Conservation (phyloP, 805 yeast genomes). For the Clavispora asparagi region DNA sequence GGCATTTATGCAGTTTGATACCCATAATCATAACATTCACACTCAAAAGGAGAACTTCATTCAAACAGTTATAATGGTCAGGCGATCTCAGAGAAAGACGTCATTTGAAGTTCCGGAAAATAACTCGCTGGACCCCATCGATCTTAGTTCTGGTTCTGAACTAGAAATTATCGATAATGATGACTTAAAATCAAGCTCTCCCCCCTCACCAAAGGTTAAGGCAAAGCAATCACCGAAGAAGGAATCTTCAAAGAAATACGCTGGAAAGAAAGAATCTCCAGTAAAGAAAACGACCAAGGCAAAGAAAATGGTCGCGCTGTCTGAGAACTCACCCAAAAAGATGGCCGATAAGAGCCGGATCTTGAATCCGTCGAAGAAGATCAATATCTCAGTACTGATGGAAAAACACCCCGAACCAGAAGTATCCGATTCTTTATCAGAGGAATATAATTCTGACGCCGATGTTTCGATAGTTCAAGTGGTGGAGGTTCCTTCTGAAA, state of each 20-base stretch:
- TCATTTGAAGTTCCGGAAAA: no score
- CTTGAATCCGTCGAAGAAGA: not conserved
- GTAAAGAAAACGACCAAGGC: not conserved
- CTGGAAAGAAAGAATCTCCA: no score
- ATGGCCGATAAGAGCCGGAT: not conserved
- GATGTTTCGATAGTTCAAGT: constrained; percentile 5
- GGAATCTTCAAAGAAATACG: no score
- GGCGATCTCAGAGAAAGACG: not conserved
- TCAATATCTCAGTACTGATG: no score
- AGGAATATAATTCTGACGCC: not conserved
- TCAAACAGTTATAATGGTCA: not conserved
- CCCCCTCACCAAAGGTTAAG: not conserved
- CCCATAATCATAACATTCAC: no score
- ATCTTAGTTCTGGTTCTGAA: not conserved
- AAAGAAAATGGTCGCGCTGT: not conserved
- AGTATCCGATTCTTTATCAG: not conserved
- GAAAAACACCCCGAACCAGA: not conserved
- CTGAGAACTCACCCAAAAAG: not conserved
- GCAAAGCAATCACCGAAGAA: no score
- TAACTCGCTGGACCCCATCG: not conserved
- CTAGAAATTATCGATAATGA: not conserved
- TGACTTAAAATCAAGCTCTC: not conserved
- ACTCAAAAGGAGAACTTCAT: no score
- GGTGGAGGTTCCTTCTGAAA: constrained; percentile 1
- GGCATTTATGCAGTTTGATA: no score